Base-by-base conservation (phyloP, 768 basidiomycete genomes). In the Calocybe cyanea region DNA sequence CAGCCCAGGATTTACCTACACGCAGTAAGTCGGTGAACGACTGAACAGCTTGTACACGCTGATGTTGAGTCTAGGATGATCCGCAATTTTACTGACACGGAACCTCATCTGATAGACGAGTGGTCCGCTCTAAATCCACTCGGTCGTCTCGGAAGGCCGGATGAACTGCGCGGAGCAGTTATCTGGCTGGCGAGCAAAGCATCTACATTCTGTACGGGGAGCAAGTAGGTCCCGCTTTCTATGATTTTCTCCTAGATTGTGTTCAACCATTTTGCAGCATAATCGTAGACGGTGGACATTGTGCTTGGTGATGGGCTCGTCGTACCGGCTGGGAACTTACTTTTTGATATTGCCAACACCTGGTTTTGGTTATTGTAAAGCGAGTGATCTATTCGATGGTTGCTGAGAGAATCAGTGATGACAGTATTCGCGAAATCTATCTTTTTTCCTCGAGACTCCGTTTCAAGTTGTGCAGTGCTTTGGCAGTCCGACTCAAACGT, bases 1-100 rank as follows among this genome's bases (percentile, higher is more conserved):
- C 46, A 85, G 82, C 41, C 86, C 85, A 0, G 86, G 87, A 18
- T 78, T 84, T 53, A 83, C 86, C 25, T 81, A 81, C 55, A 87
- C 84, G 1, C 69, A 69, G 81, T 81, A 33, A 49, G 62, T 55
- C 38, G 43, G 30, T 33, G 15, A n/a, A 18, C 14, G 14, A 8
- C n/a, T n/a, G 31, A n/a, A 32, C n/a, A 32, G 31, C 31, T 32
- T 32, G 9, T 32, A 8, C 31, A 8, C 31, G 31, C n/a, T 8
- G 31, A 8, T 32, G n/a, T 38, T 49, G 36, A 46, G 24, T 19
- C 9, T 50, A 81, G 80, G 48, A 83, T 85, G 83, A 84, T 83
- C 17, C 72, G 71, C 39, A 69, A 70, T 15, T 80, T 76, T 57
- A 64, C 84, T 14, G 74, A 81, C 52, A 64, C 57, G 8, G 65